Percentiles rank a stretch among this genome's conserved stretches.
phyloP scores from a whole-genome alignment of 371 early-diverging fungal species.

The Funneliformis caledonium region DNA sequence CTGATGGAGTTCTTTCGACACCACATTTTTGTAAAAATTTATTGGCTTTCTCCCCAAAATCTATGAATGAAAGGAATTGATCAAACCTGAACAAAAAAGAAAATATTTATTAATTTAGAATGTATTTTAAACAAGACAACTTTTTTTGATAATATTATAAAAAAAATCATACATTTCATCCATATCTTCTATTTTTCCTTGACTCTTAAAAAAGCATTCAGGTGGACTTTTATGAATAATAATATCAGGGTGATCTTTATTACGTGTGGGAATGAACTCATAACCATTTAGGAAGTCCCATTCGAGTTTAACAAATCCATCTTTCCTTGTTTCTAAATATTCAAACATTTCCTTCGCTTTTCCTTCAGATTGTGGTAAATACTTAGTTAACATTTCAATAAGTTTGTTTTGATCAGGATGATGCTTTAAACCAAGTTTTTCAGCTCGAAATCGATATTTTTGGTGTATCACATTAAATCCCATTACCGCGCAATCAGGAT shows the following conservation, averaged over 20 bases:
- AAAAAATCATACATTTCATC: background rate
- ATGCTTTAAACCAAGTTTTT: constrained; percentile 70
- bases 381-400: constrained; percentile 51
- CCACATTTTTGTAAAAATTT: constrained; percentile 85
- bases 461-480: constrained; percentile 69
- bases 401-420: constrained; percentile 59
- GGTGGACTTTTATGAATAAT: constrained; percentile 52
- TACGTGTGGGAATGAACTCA: background rate
- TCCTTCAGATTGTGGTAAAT: constrained; percentile 49
- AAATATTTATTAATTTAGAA: background rate
- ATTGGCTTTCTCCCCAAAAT: constrained; percentile 76
- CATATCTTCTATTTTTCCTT: constrained; percentile 44
- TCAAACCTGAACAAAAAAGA: background rate
- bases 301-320: constrained; percentile 54
- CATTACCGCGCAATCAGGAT: constrained; percentile 64
- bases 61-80: constrained; percentile 43
- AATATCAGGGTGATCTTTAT: background rate
- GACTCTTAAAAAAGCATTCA: constrained; percentile 62
- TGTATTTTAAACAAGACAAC: constrained; percentile 58
- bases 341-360: constrained; percentile 66
- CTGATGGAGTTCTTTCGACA: constrained; percentile 82
- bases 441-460: constrained; percentile 58
- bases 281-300: constrained; percentile 55
- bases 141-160: too few relatives aligned
- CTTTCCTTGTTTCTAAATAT: constrained; percentile 70